Conservation (phyloP, 2,329 filamentous ascomycete genomes). For the Penicillium sp. region DNA sequence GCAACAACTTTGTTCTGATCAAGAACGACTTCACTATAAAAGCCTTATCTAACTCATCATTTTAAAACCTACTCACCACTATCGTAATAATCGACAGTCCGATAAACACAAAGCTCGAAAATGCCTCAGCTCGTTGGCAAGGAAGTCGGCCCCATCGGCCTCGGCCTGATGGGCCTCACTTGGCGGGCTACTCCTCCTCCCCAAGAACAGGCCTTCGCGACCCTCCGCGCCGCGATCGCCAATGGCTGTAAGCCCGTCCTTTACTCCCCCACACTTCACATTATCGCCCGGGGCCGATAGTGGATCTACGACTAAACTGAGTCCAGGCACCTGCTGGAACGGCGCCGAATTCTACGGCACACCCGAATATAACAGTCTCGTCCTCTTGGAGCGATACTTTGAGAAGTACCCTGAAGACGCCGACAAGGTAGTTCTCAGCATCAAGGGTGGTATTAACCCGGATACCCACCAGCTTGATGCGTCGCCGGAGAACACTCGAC, state of each 20-base stretch:
- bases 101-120: not conserved
- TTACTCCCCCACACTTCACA: not conserved
- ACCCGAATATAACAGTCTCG: slow-evolving; percentile 33
- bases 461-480: slow-evolving; percentile 49
- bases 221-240: slow-evolving; percentile 1
- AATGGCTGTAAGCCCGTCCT: slow-evolving; percentile 1
- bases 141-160: slow-evolving; percentile 8
- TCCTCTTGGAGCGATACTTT: slow-evolving; percentile 34
- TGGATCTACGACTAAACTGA: not conserved
- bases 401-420: slow-evolving; percentile 34
- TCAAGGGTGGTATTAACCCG: slow-evolving; percentile 37
- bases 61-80: not conserved
- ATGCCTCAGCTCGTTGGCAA: not conserved
- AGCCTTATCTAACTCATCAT: not conserved
- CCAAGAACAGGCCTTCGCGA: slow-evolving; percentile 10
- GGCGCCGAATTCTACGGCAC: slow-evolving; percentile 42
- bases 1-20: not conserved
- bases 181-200: not conserved
- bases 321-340: slow-evolving; percentile 28
- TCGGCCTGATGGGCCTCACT: slow-evolving; percentile 11
- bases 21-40: not conserved
- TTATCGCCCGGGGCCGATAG: not conserved
- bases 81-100: not conserved
- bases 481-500: slow-evolving; percentile 55
- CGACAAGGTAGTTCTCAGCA: slow-evolving; percentile 31